Evolutionary conservation across 2,329 filamentous ascomycete species (phyloP).

Genomic region (Simplicillium sp.): DNA sequence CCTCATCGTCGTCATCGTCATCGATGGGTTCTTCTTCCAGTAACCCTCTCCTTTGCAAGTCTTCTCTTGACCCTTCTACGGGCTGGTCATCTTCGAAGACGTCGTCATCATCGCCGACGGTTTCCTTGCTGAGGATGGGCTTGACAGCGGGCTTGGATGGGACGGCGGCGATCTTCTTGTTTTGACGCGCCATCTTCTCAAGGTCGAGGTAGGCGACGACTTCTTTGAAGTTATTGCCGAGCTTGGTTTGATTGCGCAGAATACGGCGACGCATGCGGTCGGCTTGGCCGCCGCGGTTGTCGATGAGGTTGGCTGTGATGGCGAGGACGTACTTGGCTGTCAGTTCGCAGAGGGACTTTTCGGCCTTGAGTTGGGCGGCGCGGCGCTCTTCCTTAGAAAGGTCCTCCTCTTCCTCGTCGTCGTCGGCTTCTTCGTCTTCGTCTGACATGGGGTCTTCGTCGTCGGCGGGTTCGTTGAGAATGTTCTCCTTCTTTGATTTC

Average conservation of each 20-base stretch:
- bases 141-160: constrained; percentile 20
- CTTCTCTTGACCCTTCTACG: constrained; percentile 50
- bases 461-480: constrained; percentile 54
- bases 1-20: constrained; percentile 19
- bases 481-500: constrained; percentile 45
- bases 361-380: constrained; percentile 62
- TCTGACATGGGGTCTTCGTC: constrained; percentile 66
- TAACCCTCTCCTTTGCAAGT: constrained; percentile 44
- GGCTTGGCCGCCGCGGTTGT: constrained; percentile 47
- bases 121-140: constrained; percentile 29
- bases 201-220: constrained; percentile 74
- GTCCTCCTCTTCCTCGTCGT: constrained; percentile 46
- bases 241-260: constrained; percentile 65
- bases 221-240: constrained; percentile 81
- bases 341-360: constrained; percentile 78
- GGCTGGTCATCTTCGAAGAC: constrained; percentile 39
- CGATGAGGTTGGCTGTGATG: constrained; percentile 66
- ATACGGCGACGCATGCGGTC: constrained; percentile 63
- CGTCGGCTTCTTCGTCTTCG: constrained; percentile 44
- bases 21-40: constrained; percentile 38
- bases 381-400: constrained; percentile 49
- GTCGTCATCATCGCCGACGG: constrained; percentile 30
- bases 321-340: constrained; percentile 77
- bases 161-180: constrained; percentile 25
- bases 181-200: constrained; percentile 39